phyloP scores from a whole-genome alignment of 345 rosid species.

The Acer saccharum region DNA sequence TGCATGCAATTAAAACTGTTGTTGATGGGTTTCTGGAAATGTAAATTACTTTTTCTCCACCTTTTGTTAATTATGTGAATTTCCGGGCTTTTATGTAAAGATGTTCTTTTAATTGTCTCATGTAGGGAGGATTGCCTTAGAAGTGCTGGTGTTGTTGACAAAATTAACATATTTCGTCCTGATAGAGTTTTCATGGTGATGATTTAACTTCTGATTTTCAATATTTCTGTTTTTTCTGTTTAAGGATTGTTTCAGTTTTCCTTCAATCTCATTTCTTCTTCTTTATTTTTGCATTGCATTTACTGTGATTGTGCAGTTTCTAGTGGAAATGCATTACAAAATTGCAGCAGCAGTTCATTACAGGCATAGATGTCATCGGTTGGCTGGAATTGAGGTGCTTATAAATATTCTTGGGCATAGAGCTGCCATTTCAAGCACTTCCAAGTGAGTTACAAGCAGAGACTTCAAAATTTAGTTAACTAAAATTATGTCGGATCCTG shows the following conservation, averaged over 20 bases:
- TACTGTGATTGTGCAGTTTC: constrained; percentile 57
- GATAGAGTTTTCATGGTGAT: constrained; percentile 93
- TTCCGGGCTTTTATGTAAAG: constrained; percentile 18
- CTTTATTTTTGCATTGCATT: constrained; percentile 16
- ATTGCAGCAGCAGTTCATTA: constrained; percentile 71
- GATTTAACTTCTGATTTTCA: constrained; percentile 14
- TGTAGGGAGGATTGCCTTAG: constrained; percentile 53
- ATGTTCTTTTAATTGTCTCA: constrained; percentile 28
- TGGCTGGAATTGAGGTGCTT: constrained; percentile 87
- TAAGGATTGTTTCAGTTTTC: constrained; percentile 19
- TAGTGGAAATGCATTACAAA: constrained; percentile 81
- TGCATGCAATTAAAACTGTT: constrained; percentile 66
- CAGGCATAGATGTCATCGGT: constrained; percentile 74
- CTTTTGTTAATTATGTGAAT: constrained; percentile 22
- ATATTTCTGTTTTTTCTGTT: constrained; percentile 8
- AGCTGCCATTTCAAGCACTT: constrained; percentile 78
- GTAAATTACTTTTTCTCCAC: constrained; percentile 38
- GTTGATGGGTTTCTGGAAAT: constrained; percentile 93
- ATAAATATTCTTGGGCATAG: constrained; percentile 69
- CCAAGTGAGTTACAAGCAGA: constrained; percentile 50
- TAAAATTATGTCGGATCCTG: background rate
- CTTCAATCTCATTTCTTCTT: constrained; percentile 6
- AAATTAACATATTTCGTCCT: constrained; percentile 82
- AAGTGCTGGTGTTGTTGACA: constrained; percentile 61
- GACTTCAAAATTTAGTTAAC: background rate